These are phyloP conservation scores for Ciborinia camelliae DNA, from an alignment of 2,329 filamentous ascomycete genomes.

Conservation along the genomic window DNA sequence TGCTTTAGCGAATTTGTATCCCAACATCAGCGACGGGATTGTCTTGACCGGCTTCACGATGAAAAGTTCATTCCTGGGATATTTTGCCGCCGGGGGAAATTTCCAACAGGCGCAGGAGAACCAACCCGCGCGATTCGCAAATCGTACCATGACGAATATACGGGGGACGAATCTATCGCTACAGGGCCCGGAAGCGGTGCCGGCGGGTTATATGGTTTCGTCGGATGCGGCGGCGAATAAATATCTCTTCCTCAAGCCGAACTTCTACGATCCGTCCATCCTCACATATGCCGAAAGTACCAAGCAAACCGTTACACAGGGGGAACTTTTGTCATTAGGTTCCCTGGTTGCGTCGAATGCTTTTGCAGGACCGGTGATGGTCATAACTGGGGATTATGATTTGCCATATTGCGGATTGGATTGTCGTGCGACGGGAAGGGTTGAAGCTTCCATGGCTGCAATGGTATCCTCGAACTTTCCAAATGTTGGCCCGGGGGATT, in stretches of 20 bases:
- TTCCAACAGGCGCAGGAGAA: slow-evolving; percentile 5
- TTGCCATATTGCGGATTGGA: slow-evolving; percentile 60
- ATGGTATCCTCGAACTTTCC: slow-evolving; percentile 36
- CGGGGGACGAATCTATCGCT: not conserved
- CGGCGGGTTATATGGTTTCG: not conserved
- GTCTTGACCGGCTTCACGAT: not conserved
- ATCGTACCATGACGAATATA: not conserved
- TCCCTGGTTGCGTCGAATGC: slow-evolving; percentile 12
- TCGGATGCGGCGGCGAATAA: not conserved
- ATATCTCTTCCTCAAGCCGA: not conserved
- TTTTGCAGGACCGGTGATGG: slow-evolving; percentile 53
- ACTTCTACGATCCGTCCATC: not conserved
- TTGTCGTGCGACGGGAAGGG: slow-evolving; percentile 46
- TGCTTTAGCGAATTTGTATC: not conserved
- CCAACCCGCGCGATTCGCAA: not conserved
- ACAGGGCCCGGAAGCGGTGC: not conserved
- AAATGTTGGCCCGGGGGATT: slow-evolving; percentile 23
- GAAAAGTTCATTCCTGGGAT: not conserved
- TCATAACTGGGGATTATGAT: slow-evolving; percentile 54
- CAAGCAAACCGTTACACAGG: not conserved
- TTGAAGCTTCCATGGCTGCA: slow-evolving; percentile 30
- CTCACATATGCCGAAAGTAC: not conserved
- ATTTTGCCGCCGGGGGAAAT: not conserved
- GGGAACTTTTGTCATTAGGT: not conserved
- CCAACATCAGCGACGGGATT: not conserved